These are phyloP conservation scores for Pichia sp. DNA, from an alignment of 1,139 yeast species.

Conservation along the genomic window DNA sequence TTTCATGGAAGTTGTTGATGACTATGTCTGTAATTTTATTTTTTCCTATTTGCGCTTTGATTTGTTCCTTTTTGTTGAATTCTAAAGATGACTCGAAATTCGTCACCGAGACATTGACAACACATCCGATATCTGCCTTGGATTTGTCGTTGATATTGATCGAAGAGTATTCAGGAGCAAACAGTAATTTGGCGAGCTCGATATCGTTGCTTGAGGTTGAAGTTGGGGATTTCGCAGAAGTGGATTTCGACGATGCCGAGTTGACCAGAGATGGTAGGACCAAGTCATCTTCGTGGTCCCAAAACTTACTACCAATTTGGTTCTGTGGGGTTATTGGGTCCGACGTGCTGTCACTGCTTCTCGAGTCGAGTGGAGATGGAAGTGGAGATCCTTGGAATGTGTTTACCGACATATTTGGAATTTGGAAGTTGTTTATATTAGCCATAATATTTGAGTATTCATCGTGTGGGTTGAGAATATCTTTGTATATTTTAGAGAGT, in stretches of 20 bases:
- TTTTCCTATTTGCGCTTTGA: slow-evolving; percentile 21
- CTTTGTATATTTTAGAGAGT: background rate
- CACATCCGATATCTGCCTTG: slow-evolving; percentile 20
- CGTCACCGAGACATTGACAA: slow-evolving; percentile 25
- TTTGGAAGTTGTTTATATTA: slow-evolving; percentile 3
- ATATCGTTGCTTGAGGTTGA: slow-evolving; percentile 7
- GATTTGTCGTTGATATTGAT: slow-evolving; percentile 2
- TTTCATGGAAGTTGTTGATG: slow-evolving; percentile 20
- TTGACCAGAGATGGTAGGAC: background rate
- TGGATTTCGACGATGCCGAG: background rate
- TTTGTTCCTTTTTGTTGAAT: slow-evolving; percentile 20
- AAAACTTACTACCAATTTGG: slow-evolving; percentile 21
- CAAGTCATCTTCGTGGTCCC: slow-evolving; percentile 13
- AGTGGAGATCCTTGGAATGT: background rate
- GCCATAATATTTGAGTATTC: slow-evolving; percentile 4
- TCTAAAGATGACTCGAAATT: slow-evolving; percentile 26
- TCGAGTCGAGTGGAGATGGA: background rate
- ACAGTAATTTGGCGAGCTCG: slow-evolving; percentile 15
- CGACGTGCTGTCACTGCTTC: background rate
- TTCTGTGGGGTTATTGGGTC: slow-evolving; percentile 21
- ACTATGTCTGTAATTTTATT: slow-evolving; percentile 24
- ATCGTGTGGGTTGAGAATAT: slow-evolving; percentile 1
- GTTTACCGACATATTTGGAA: background rate
- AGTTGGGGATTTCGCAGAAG: background rate
- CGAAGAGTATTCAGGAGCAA: slow-evolving; percentile 21